Evolutionary conservation across 345 rosid species (phyloP), one percentile per base, ranked within the genome.

Genomic region (Psidium guajava): DNA sequence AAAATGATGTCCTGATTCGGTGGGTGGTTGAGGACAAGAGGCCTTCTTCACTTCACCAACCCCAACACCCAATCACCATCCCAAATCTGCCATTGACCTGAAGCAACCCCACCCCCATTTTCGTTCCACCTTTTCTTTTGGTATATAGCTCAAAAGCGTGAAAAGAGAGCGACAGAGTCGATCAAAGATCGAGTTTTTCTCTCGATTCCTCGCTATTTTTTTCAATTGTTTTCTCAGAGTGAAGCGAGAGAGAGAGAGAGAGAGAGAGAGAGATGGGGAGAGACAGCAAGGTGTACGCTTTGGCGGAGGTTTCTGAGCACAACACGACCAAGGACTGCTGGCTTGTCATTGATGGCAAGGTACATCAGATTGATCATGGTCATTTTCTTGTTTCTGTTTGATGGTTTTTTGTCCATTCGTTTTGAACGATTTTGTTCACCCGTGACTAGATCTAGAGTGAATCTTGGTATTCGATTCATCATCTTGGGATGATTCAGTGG

Each of bases 321-420:
- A 94, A 90, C 89, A 83, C 28, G 87, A 55, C 84, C 75, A 85
- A 95, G 84, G 98, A 95, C 75, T 97, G 98, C 73, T 97, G 98
- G 99, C 96, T 97, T 85, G 90, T 95, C 89, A 94, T 97, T 86
- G 91, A 94, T 18, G 98, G 96, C 89, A 95, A 94, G 98, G 98
- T 97, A 90, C 81, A 50, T 57, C 52, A 14, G n/a, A 49, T 42
- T 13, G 49, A 64, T 56, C 25, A 18, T 58, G 42, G 24, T 49
- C 50, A 18, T 83, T 49, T 44, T 83, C 58, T 11, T 22, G 21
- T 83, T 56, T 84, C 56, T 50, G 47, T 53, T 61, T 12, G 6
- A 21, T 49, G 56, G 81, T 21, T 47, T 58, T 84, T 84, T 47
- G 55, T 58, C 20, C 24, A 12, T 6, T 82, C 32, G 59, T 54